These are phyloP conservation scores for Aspergillus novofumigatus DNA, from an alignment of 2,329 filamentous ascomycete genomes.

Conservation along the genomic window DNA sequence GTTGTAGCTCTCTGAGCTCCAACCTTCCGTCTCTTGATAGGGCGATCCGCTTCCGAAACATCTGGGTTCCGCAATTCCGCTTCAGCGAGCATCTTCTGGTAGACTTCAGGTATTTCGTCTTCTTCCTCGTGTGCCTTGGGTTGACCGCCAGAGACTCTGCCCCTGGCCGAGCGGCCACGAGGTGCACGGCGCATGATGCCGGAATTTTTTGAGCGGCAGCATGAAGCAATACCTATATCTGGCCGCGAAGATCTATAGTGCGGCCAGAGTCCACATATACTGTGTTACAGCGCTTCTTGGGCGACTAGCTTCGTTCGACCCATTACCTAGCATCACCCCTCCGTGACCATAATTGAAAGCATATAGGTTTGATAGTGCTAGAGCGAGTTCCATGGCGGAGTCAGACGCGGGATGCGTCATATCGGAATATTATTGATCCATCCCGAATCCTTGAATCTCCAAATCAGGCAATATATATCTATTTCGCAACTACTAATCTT, in stretches of 20 bases:
- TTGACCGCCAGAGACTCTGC: slow-evolving; percentile 8
- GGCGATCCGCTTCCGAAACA: slow-evolving; percentile 21
- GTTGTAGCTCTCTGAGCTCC: slow-evolving; percentile 20
- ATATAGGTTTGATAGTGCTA: background rate
- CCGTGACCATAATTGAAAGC: background rate
- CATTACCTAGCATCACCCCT: background rate
- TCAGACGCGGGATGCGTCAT: slow-evolving; percentile 6
- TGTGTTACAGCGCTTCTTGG: background rate
- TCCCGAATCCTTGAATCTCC: background rate
- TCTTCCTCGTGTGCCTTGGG: slow-evolving; percentile 6
- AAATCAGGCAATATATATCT: background rate
- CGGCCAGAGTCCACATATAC: background rate
- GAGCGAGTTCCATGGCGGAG: slow-evolving; percentile 1
- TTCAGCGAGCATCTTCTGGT: slow-evolving; percentile 41
- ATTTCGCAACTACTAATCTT: background rate
- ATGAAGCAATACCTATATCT: slow-evolving; percentile 7
- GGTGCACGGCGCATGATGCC: slow-evolving; percentile 19
- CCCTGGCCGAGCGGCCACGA: slow-evolving; percentile 13
- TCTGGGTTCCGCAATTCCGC: slow-evolving; percentile 31
- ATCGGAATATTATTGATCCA: slow-evolving; percentile 1
- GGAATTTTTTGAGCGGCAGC: background rate
- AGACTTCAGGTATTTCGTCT: slow-evolving; percentile 35
- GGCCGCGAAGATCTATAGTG: background rate
- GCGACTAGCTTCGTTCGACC: background rate
- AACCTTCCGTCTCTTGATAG: slow-evolving; percentile 38